Evolutionary conservation across 1,284 basidiomycete species (phyloP), one percentile per base, ranked within the genome.

Genomic region (Leccinum insolens): DNA sequence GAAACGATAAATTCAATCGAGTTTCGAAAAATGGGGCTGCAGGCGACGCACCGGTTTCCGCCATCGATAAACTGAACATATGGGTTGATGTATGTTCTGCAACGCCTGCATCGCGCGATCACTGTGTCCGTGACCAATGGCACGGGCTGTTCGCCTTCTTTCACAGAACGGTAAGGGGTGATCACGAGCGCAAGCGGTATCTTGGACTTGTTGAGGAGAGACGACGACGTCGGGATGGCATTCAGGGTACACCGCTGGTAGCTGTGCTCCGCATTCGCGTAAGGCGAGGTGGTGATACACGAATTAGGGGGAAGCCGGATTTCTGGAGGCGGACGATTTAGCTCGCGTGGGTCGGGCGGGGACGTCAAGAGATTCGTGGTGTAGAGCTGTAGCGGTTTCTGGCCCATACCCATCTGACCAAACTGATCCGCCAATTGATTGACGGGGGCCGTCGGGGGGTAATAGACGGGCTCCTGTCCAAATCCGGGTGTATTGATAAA

Each of bases 61-160:
- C 96, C 96, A 78, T 99, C 98, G 77, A 98, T 96, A 79, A 99
- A 99, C 74, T 96, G 95, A 55, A 99, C 96, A 77, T 95, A 99
- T 4, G 98, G 97, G 79, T 99, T 99, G 82, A 99, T 99, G 82
- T 99, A 99, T 58, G 95, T 95, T 76, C 98, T 89, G 86, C 98
- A 99, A 52, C 97, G 89, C 70, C 98, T 89, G 82, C 98, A 99
- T 60, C 98, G 93, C 61, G 98, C 97, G 75, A 99, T 99, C 61
- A 99, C 94, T 0, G 94, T 95, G 79, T 99, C 98, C 1, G 93
- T 88, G 3, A 98, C 89, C 46, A 98, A 87, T 12, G 96, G 95
- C 14, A 98, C 95, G 1, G 88, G 85, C 63, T 90, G 88, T 62
- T 95, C 91, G 25, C 89, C 91, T 67, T 88, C 88, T 69, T 88